Conservation (phyloP, 257 asterid genomes). For the Fraxinus quadrangulata region DNA sequence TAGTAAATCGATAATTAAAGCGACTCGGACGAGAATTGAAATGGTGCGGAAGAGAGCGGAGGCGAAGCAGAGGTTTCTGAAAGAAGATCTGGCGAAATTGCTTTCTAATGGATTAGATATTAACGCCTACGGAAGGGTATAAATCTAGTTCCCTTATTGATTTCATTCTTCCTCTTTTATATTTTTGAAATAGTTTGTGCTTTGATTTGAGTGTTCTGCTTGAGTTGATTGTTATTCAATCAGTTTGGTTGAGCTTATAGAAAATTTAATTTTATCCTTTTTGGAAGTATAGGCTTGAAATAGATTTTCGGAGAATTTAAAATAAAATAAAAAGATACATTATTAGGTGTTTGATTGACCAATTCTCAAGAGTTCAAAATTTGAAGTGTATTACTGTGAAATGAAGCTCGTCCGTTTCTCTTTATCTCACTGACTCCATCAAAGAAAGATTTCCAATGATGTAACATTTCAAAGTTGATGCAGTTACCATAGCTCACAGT, state of each 20-base stretch:
- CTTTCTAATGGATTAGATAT: constrained; percentile 87
- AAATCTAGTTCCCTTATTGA: background rate
- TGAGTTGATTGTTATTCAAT: background rate
- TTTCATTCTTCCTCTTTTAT: background rate
- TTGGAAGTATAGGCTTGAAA: background rate
- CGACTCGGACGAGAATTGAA: constrained; percentile 71
- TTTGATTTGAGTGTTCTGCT: constrained; percentile 15
- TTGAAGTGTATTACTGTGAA: background rate
- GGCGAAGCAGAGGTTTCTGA: constrained; percentile 87
- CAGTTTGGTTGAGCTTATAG: background rate
- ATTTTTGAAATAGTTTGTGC: background rate
- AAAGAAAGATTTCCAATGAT: background rate
- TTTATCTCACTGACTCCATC: background rate
- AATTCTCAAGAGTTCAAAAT: background rate
- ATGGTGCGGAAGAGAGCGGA: constrained; percentile 74
- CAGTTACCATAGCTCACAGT: background rate
- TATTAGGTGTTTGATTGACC: background rate
- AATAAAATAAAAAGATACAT: background rate
- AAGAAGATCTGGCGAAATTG: constrained; percentile 90
- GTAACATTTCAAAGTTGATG: background rate
- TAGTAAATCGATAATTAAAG: constrained; percentile 78
- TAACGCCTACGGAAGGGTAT: constrained; percentile 92
- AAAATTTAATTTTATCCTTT: background rate
- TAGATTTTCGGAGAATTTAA: background rate
- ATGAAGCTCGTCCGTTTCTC: background rate